Conservation (phyloP, 2,329 filamentous ascomycete genomes). For the Lachnellula hyalina region DNA sequence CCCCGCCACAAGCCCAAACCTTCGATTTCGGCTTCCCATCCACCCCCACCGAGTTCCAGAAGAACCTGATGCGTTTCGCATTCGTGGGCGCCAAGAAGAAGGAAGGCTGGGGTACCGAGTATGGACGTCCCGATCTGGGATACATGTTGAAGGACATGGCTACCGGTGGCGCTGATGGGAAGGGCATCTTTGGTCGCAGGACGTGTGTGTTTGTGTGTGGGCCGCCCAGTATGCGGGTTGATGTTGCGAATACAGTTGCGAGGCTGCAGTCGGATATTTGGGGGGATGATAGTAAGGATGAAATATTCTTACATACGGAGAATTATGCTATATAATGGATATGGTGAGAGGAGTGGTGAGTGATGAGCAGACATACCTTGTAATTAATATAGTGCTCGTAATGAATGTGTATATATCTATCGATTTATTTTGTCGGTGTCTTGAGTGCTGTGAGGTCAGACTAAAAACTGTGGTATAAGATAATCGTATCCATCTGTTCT, state of each 20-base stretch:
- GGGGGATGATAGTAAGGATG: constrained; percentile 71
- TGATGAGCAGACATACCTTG: background rate
- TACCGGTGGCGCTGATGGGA: constrained; percentile 59
- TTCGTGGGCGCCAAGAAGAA: constrained; percentile 68
- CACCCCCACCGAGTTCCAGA: constrained; percentile 82
- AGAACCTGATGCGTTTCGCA: constrained; percentile 84
- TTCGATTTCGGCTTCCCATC: constrained; percentile 78
- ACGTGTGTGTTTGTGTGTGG: constrained; percentile 93
- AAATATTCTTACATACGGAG: constrained; percentile 91
- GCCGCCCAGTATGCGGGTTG: constrained; percentile 78
- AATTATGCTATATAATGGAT: constrained; percentile 75
- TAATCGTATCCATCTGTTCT: too few relatives aligned
- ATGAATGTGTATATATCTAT: background rate
- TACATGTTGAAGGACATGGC: constrained; percentile 83
- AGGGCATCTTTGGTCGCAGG: constrained; percentile 68
- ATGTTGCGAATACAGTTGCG: constrained; percentile 82
- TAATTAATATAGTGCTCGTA: background rate
- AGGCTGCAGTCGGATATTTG: constrained; percentile 77
- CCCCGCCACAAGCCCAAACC: constrained; percentile 30
- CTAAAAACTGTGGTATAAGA: too few relatives aligned
- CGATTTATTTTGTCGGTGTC: too few relatives aligned
- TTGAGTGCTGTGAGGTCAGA: too few relatives aligned
- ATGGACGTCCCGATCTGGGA: constrained; percentile 81
- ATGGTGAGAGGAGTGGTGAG: background rate
- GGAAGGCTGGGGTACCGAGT: constrained; percentile 87